Percentiles rank a stretch among this genome's conserved stretches.
These are phyloP conservation scores for Paecilomyces formosus DNA, from an alignment of 2,329 filamentous ascomycete species.

Conservation along the genomic window DNA sequence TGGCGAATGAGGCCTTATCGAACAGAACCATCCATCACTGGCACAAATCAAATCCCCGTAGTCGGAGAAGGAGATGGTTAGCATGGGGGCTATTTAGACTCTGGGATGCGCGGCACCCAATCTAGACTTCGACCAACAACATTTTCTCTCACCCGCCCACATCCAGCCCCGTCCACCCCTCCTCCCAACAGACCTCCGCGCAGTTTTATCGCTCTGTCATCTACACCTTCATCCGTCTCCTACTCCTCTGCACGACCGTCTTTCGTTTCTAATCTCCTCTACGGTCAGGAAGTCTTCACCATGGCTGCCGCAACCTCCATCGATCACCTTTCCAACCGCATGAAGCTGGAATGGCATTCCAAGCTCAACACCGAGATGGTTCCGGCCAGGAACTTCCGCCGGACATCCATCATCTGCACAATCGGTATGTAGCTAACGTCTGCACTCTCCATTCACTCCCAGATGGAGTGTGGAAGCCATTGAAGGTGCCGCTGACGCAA, in stretches of 20 bases:
- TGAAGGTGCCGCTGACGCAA: background rate
- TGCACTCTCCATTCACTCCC: background rate
- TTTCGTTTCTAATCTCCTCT: background rate
- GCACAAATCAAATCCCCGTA: slow-evolving; percentile 7
- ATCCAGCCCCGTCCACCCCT: slow-evolving; percentile 4
- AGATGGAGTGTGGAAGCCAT: background rate
- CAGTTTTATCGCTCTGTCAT: slow-evolving; percentile 12
- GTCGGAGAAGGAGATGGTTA: slow-evolving; percentile 8
- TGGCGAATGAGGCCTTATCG: background rate
- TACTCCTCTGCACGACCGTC: background rate
- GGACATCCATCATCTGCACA: slow-evolving; percentile 97
- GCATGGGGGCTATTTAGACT: slow-evolving; percentile 7
- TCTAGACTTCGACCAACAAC: slow-evolving; percentile 20
- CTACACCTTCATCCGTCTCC: slow-evolving; percentile 8
- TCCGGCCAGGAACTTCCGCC: slow-evolving; percentile 83
- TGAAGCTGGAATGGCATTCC: slow-evolving; percentile 62
- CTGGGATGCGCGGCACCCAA: slow-evolving; percentile 5
- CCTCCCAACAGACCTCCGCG: slow-evolving; percentile 8
- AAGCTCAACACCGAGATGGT: slow-evolving; percentile 83
- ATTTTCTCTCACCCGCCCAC: slow-evolving; percentile 28
- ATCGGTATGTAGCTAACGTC: slow-evolving; percentile 57
- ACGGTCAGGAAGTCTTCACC: background rate
- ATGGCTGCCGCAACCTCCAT: slow-evolving; percentile 41
- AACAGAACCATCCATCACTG: background rate
- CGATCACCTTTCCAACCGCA: slow-evolving; percentile 77